Percentiles rank a stretch among this genome's conserved stretches.
Conservation (phyloP, 176 grass and related monocot species). For the Ampelocalamus luodianensis region DNA sequence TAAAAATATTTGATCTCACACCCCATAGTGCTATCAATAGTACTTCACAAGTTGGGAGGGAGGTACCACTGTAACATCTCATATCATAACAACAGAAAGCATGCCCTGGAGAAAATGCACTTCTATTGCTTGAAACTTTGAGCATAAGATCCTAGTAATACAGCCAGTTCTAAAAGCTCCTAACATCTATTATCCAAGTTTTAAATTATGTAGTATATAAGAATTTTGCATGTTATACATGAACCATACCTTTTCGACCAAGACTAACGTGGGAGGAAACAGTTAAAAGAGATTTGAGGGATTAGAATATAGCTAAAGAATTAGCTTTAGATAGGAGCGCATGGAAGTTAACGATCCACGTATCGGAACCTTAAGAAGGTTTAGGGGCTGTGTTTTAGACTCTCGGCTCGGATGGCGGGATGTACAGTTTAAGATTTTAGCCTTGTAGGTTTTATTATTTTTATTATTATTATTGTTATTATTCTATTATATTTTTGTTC, state of each 20-base stretch:
- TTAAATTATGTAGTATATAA: conserved; percentile 6
- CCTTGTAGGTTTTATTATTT: too few relatives aligned
- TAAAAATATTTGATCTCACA: neutral
- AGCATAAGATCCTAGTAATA: neutral
- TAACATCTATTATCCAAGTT: conserved; percentile 2
- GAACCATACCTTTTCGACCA: conserved; percentile 11
- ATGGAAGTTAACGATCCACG: too few relatives aligned
- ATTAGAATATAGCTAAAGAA: too few relatives aligned
- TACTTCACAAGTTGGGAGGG: neutral
- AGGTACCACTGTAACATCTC: neutral
- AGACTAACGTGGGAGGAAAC: too few relatives aligned
- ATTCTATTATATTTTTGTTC: too few relatives aligned
- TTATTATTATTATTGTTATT: too few relatives aligned
- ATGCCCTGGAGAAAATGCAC: neutral
- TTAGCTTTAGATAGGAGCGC: too few relatives aligned
- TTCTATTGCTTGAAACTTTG: conserved; percentile 26
- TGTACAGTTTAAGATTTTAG: too few relatives aligned
- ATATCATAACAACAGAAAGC: neutral
- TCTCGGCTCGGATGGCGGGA: too few relatives aligned
- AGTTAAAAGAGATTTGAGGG: too few relatives aligned
- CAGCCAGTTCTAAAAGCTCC: neutral
- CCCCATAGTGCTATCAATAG: neutral
- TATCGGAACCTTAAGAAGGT: too few relatives aligned
- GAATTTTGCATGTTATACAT: conserved; percentile 1
- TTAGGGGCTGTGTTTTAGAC: too few relatives aligned